Percentiles rank a stretch among this genome's conserved stretches.
Conservation (phyloP, 2,329 filamentous ascomycete species). For the Xylariaceae sp. region DNA sequence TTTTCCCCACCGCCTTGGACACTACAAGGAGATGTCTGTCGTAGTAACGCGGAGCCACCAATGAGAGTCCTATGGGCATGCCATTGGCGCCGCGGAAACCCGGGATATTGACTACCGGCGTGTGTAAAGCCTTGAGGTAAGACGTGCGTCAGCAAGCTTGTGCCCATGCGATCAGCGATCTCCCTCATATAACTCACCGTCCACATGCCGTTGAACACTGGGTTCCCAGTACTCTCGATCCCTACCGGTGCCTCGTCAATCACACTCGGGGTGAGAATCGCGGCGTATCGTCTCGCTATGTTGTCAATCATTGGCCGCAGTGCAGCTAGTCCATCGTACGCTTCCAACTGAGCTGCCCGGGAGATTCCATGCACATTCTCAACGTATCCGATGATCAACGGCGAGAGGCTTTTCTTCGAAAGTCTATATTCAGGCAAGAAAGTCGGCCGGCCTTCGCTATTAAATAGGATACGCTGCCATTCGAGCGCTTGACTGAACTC, state of each 20-base stretch:
- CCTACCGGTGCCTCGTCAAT: constrained; percentile 57
- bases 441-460: constrained; percentile 48
- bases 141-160: background rate
- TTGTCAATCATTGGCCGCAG: constrained; percentile 52
- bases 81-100: constrained; percentile 55
- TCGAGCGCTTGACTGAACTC: constrained; percentile 46
- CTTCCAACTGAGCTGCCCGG: constrained; percentile 46
- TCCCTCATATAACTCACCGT: constrained; percentile 39
- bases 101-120: constrained; percentile 60
- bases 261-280: constrained; percentile 55
- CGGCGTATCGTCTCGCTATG: constrained; percentile 48
- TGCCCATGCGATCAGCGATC: background rate
- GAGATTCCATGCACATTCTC: constrained; percentile 44
- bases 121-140: constrained; percentile 45
- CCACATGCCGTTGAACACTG: constrained; percentile 49
- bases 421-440: constrained; percentile 52
- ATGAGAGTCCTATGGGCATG: constrained; percentile 56
- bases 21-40: constrained; percentile 42
- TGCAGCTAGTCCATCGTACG: constrained; percentile 51
- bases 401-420: constrained; percentile 44
- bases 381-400: constrained; percentile 46
- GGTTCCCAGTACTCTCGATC: constrained; percentile 49
- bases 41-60: constrained; percentile 45
- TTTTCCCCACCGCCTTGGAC: constrained; percentile 37
- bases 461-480: constrained; percentile 51